These are phyloP conservation scores for Hericium erinaceus DNA, from an alignment of 768 basidiomycete species.

Conservation along the genomic window DNA sequence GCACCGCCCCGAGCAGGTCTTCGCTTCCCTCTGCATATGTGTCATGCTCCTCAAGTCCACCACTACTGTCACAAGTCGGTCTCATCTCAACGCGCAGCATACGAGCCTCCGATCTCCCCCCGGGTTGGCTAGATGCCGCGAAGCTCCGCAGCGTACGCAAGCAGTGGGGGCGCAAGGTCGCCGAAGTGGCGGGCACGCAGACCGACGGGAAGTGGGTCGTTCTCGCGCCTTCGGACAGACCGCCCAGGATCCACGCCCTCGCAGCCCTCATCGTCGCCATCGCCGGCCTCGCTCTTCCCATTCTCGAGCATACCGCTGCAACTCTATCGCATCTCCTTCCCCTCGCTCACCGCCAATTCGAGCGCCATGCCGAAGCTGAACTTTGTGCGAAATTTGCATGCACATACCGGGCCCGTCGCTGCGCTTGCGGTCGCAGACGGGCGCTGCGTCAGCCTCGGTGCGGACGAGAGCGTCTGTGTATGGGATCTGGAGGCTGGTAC, in stretches of 20 bases:
- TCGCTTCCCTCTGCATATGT: not conserved
- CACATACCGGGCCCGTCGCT: conserved; percentile 56
- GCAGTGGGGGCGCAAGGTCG: conserved; percentile 73
- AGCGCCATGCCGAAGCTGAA: conserved; percentile 52
- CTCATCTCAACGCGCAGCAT: conserved; percentile 46
- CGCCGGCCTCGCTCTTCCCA: conserved; percentile 1
- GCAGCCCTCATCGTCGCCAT: conserved; percentile 16
- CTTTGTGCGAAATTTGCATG: conserved; percentile 64
- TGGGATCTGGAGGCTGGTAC: conserved; percentile 70
- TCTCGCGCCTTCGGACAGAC: conserved; percentile 45
- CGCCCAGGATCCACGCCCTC: conserved; percentile 16
- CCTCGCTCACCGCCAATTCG: conserved; percentile 35
- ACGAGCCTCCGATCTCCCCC: conserved; percentile 62
- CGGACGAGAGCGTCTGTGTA: conserved; percentile 71
- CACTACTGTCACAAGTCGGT: conserved; percentile 34
- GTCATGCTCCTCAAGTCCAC: conserved; percentile 7
- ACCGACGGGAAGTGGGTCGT: conserved; percentile 86
- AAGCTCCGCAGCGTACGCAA: conserved; percentile 56
- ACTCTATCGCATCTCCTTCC: conserved; percentile 64
- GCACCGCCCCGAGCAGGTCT: conserved; percentile 15
- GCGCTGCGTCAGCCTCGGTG: conserved; percentile 67
- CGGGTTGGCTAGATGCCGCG: conserved; percentile 60
- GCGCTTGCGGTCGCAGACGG: conserved; percentile 73
- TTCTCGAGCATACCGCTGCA: conserved; percentile 42
- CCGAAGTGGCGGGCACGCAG: conserved; percentile 57